Evolutionary conservation across 2,329 filamentous ascomycete genomes (phyloP).

Genomic region (Xylaria sp.): DNA sequence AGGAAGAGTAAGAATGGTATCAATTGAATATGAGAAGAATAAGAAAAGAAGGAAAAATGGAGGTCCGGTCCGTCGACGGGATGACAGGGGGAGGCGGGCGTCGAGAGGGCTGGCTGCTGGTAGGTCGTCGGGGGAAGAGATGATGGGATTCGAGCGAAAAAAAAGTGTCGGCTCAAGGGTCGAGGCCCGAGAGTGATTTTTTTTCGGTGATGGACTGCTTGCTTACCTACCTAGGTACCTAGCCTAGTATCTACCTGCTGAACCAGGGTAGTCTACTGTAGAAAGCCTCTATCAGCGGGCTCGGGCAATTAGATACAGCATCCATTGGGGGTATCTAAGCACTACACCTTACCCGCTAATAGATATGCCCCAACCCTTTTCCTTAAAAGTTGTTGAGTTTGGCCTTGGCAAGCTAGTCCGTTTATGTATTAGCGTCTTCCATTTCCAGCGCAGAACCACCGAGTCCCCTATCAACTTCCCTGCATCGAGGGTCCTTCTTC

Average conservation of each 20-base stretch:
- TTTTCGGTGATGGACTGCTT: slow-evolving; percentile 17
- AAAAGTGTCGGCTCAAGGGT: slow-evolving; percentile 24
- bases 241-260: neutral
- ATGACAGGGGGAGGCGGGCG: slow-evolving; percentile 21
- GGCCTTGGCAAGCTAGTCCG: slow-evolving; percentile 34
- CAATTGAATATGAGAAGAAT: slow-evolving; percentile 12
- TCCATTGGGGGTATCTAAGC: slow-evolving; percentile 15
- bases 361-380: slow-evolving; percentile 44
- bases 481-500: neutral
- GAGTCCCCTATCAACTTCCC: slow-evolving; percentile 28
- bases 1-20: slow-evolving; percentile 4
- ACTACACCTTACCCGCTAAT: no score
- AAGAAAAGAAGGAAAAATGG: slow-evolving; percentile 22
- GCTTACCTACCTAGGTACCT: neutral
- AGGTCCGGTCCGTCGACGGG: slow-evolving; percentile 41
- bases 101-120: slow-evolving; percentile 15
- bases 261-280: neutral
- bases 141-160: slow-evolving; percentile 23
- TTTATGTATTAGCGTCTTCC: slow-evolving; percentile 28
- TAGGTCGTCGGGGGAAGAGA: slow-evolving; percentile 22
- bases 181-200: slow-evolving; percentile 44
- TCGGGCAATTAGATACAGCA: neutral
- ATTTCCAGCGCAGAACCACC: slow-evolving; percentile 15
- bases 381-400: slow-evolving; percentile 40
- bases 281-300: slow-evolving; percentile 41